Percentiles rank a stretch among this genome's conserved stretches.
Conservation (phyloP, 2,329 filamentous ascomycete species). For the Verticillium zaregamsianum region DNA sequence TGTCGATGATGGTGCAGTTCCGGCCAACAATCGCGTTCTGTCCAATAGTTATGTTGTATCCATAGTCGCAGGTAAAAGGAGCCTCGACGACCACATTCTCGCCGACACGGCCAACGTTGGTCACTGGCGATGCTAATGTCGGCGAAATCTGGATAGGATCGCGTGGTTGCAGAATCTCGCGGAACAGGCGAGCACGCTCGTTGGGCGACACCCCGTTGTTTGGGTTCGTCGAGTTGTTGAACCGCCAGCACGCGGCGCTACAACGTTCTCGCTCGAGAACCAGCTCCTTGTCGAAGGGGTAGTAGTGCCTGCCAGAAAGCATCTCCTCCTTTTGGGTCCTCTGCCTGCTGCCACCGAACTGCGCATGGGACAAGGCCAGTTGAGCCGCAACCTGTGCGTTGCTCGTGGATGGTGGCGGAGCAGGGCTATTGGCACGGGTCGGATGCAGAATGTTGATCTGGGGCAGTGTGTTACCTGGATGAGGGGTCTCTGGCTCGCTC, state of each 20-base stretch:
- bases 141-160: slow-evolving; percentile 54
- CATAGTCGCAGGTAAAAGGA: slow-evolving; percentile 91
- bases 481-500: slow-evolving; percentile 50
- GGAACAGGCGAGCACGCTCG: slow-evolving; percentile 67
- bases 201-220: slow-evolving; percentile 64
- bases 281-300: slow-evolving; percentile 73
- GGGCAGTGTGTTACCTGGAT: slow-evolving; percentile 46
- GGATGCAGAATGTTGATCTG: slow-evolving; percentile 55
- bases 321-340: slow-evolving; percentile 85
- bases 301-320: slow-evolving; percentile 74
- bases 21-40: slow-evolving; percentile 79
- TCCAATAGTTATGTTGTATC: slow-evolving; percentile 88
- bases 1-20: slow-evolving; percentile 82
- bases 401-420: slow-evolving; percentile 31
- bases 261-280: slow-evolving; percentile 82
- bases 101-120: slow-evolving; percentile 62
- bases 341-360: slow-evolving; percentile 32
- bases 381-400: slow-evolving; percentile 55
- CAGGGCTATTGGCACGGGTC: slow-evolving; percentile 44
- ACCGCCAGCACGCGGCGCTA: slow-evolving; percentile 74
- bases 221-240: slow-evolving; percentile 79
- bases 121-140: slow-evolving; percentile 45
- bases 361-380: slow-evolving; percentile 52
- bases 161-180: slow-evolving; percentile 64
- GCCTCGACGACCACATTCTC: slow-evolving; percentile 74